Conservation (phyloP, 2,329 filamentous ascomycete species). For the Neofusicoccum sp. region DNA sequence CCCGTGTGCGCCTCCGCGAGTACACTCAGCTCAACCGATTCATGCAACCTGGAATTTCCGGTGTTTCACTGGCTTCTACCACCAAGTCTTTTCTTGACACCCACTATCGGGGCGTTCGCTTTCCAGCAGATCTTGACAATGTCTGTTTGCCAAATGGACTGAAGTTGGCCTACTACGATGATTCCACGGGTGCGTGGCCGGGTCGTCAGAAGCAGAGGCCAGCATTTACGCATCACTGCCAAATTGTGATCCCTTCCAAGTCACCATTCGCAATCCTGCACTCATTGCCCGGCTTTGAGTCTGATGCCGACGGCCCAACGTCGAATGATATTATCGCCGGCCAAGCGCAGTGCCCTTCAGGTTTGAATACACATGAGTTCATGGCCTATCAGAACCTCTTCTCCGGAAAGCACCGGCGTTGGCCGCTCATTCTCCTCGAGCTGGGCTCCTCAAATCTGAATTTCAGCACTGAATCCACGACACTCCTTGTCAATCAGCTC, state of each 20-base stretch:
- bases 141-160: constrained; percentile 51
- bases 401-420: constrained; percentile 47
- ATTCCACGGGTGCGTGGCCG: constrained; percentile 39
- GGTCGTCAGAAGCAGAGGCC: constrained; percentile 27
- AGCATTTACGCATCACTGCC: constrained; percentile 49
- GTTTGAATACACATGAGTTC: constrained; percentile 53
- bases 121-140: constrained; percentile 43
- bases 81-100: constrained; percentile 49
- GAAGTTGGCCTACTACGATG: constrained; percentile 51
- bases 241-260: constrained; percentile 36
- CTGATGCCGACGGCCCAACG: constrained; percentile 40
- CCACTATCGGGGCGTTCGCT: constrained; percentile 46
- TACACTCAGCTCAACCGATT: constrained; percentile 36
- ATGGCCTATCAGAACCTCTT: constrained; percentile 51
- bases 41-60: constrained; percentile 2
- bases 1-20: constrained; percentile 29
- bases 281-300: constrained; percentile 27
- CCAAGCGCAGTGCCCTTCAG: constrained; percentile 48
- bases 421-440: constrained; percentile 51
- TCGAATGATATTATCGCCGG: constrained; percentile 57
- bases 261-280: constrained; percentile 39
- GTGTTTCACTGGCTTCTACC: constrained; percentile 44
- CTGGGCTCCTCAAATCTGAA: constrained; percentile 57
- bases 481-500: constrained; percentile 52
- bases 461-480: constrained; percentile 55